phyloP scores from a whole-genome alignment of 805 yeast species.

The Blastobotrys chiropterorum region DNA sequence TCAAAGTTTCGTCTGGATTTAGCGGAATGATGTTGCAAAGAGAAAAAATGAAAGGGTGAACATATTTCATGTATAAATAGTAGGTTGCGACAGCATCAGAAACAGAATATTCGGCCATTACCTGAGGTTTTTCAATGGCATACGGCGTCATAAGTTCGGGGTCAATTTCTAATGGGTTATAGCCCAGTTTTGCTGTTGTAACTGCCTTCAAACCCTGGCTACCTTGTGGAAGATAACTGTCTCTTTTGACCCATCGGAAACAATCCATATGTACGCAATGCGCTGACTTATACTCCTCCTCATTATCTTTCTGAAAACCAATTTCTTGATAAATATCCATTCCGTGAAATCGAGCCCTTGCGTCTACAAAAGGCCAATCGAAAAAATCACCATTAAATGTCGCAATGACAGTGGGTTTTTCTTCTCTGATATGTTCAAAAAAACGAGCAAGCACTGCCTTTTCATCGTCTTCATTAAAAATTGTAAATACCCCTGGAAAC shows the following conservation, averaged over 20 bases:
- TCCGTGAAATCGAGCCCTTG: constrained; percentile 77
- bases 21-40: constrained; percentile 92
- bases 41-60: constrained; percentile 94
- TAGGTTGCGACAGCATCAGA: constrained; percentile 99
- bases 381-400: constrained; percentile 98
- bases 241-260: constrained; percentile 96
- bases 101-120: constrained; percentile 91
- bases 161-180: constrained; percentile 92
- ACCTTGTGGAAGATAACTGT: constrained; percentile 95
- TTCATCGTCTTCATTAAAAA: constrained; percentile 87
- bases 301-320: constrained; percentile 84
- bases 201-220: constrained; percentile 98
- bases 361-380: constrained; percentile 98
- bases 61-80: constrained; percentile 91
- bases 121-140: constrained; percentile 89
- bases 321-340: constrained; percentile 86
- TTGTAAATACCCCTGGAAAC: constrained; percentile 81
- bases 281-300: constrained; percentile 87
- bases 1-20: constrained; percentile 90
- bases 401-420: constrained; percentile 91
- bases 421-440: constrained; percentile 86
- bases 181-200: constrained; percentile 90
- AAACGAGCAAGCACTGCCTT: constrained; percentile 65
- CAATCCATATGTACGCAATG: constrained; percentile 98
- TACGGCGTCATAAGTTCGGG: constrained; percentile 98